These are phyloP conservation scores for Penicillium brasilianum DNA, from an alignment of 2,329 filamentous ascomycete species.

Conservation along the genomic window DNA sequence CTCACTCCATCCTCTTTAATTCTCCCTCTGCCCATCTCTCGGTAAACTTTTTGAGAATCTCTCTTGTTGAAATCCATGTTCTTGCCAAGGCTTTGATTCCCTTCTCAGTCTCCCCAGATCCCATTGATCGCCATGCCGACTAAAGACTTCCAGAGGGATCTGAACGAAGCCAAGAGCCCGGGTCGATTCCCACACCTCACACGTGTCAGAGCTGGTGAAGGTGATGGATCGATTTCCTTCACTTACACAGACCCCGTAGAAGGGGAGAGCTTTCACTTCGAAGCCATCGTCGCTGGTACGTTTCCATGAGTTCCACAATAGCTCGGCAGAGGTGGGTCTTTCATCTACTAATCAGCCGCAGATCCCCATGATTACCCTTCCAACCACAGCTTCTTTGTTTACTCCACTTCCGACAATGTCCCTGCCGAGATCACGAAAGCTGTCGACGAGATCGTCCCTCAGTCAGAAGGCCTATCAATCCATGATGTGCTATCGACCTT, in stretches of 20 bases:
- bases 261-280: slow-evolving; percentile 39
- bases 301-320: not conserved
- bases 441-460: slow-evolving; percentile 51
- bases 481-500: slow-evolving; percentile 56
- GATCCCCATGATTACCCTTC: slow-evolving; percentile 67
- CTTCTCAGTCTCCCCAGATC: not conserved
- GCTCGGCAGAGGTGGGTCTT: not conserved
- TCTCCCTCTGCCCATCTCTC: not conserved
- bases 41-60: not conserved
- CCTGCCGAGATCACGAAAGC: slow-evolving; percentile 36
- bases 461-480: slow-evolving; percentile 48
- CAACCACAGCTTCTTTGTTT: slow-evolving; percentile 57
- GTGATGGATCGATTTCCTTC: slow-evolving; percentile 75
- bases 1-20: not conserved
- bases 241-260: slow-evolving; percentile 49
- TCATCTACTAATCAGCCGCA: slow-evolving; percentile 30
- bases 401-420: slow-evolving; percentile 48
- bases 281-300: slow-evolving; percentile 49
- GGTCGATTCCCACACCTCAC: slow-evolving; percentile 46
- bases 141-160: slow-evolving; percentile 60
- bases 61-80: not conserved
- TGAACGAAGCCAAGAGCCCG: not conserved
- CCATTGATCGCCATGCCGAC: slow-evolving; percentile 62
- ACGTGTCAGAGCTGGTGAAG: slow-evolving; percentile 64
- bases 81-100: not conserved